A percentile compares a stretch with the other conserved stretches of the same genome.
phyloP scores from a whole-genome alignment of 2,329 filamentous ascomycete species.

The Fusarium sp. region DNA sequence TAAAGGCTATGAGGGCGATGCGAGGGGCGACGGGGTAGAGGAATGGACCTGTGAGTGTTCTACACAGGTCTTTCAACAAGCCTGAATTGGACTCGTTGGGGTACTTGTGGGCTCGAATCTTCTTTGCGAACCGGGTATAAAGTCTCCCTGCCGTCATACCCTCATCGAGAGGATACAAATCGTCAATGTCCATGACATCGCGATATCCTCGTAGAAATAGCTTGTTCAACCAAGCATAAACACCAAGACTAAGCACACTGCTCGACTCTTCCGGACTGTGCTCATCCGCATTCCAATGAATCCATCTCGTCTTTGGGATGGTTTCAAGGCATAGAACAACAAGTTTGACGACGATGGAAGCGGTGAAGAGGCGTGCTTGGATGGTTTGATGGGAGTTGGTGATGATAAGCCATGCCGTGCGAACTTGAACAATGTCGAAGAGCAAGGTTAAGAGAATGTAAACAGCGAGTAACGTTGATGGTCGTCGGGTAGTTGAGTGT shows the following conservation, averaged over 20 bases:
- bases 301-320: constrained; percentile 53
- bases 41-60: constrained; percentile 48
- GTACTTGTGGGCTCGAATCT: constrained; percentile 43
- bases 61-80: constrained; percentile 46
- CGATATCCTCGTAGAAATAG: constrained; percentile 53
- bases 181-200: constrained; percentile 47
- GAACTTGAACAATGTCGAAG: constrained; percentile 56
- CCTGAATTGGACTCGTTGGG: constrained; percentile 42
- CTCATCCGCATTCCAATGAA: constrained; percentile 50
- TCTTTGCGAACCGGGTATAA: constrained; percentile 26
- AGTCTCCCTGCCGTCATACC: constrained; percentile 41
- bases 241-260: constrained; percentile 47
- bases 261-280: constrained; percentile 56
- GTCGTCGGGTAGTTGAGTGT: constrained; percentile 53
- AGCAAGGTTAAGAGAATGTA: constrained; percentile 58
- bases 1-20: constrained; percentile 54
- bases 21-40: constrained; percentile 53
- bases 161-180: constrained; percentile 52
- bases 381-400: constrained; percentile 22
- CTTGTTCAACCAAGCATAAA: constrained; percentile 52
- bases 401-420: constrained; percentile 57
- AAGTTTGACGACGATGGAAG: constrained; percentile 51
- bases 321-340: constrained; percentile 54
- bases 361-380: constrained; percentile 51
- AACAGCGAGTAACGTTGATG: constrained; percentile 56